Evolutionary conservation across 805 yeast genomes (phyloP), one percentile per base, ranked within the genome.

Genomic region (Deakozyma indianensis): DNA sequence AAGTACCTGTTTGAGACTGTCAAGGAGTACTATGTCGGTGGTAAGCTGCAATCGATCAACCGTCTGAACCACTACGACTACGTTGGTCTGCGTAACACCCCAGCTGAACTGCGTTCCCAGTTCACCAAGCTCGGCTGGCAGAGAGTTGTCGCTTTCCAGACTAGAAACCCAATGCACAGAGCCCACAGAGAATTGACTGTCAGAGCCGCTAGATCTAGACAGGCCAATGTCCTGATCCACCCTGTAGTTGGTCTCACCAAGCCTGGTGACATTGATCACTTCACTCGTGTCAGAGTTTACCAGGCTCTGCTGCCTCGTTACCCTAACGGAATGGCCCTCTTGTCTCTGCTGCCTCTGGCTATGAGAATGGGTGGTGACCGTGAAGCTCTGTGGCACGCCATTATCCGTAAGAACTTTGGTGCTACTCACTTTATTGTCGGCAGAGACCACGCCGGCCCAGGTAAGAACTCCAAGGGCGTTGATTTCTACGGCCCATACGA

Each of bases 331-430:
- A 81, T 88, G 76, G 96, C 96, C 15, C 78, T 83, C 52, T 70
- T 88, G 50, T 80, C 96, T 5, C 69, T 88, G 52, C 72, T 88
- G 56, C 97, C 97, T 11, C 71, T 88, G 59, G 97, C 97, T 35
- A 88, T 88, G 97, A 80, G 97, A 73, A 88, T 88, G 97, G 96
- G 92, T 47, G 97, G 97, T 64, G 96, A 90, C 64, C 78, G 95
- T 63, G 97, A 88, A 68, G 97, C 97, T 21, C 83, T 88, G 41
- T 90, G 96, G 96, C 97, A 88, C 62, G 95, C 96, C 16, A 81
- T 90, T 58, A 88, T 88, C 62, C 83, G 97, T 67, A 85, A 86
- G 71, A 88, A 88, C 69, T 87, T 80, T 61, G 97, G 97, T 60
- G 95, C 95, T 46, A 83, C 95, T 45, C 96, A 90, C 64, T 90